Conservation (phyloP, 2,329 filamentous ascomycete species). For the Pyrenochaeta sp. region DNA sequence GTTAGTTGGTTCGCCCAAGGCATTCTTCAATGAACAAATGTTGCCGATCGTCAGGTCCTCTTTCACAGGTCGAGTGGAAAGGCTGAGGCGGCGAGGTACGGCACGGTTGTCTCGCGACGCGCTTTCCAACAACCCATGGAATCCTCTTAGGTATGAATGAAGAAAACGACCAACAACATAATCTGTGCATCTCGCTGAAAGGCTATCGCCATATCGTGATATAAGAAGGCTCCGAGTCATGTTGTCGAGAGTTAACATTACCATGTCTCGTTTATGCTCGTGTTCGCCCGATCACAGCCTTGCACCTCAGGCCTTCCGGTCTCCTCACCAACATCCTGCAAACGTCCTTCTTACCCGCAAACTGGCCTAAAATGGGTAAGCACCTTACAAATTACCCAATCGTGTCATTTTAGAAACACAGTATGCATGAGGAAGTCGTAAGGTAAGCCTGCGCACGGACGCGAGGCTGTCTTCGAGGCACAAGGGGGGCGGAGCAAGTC, state of each 20-base stretch:
- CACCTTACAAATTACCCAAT: neutral
- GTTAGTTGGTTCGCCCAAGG: neutral
- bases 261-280: neutral
- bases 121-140: neutral
- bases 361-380: neutral
- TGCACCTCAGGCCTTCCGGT: neutral
- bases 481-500: conserved; percentile 6
- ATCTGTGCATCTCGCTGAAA: neutral
- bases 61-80: neutral
- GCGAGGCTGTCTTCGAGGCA: conserved; percentile 8
- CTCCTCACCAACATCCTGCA: neutral
- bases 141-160: neutral
- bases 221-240: neutral
- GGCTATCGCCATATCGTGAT: neutral
- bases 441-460: conserved; percentile 7
- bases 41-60: neutral
- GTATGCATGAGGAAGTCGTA: neutral
- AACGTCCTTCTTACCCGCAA: neutral
- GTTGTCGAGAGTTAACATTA: neutral
- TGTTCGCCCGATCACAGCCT: neutral
- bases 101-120: neutral
- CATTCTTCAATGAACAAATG: neutral
- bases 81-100: conserved; percentile 1
- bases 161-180: neutral
- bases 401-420: neutral